phyloP scores from a whole-genome alignment of 1,284 basidiomycete species.

The Dichomitus squalens region DNA sequence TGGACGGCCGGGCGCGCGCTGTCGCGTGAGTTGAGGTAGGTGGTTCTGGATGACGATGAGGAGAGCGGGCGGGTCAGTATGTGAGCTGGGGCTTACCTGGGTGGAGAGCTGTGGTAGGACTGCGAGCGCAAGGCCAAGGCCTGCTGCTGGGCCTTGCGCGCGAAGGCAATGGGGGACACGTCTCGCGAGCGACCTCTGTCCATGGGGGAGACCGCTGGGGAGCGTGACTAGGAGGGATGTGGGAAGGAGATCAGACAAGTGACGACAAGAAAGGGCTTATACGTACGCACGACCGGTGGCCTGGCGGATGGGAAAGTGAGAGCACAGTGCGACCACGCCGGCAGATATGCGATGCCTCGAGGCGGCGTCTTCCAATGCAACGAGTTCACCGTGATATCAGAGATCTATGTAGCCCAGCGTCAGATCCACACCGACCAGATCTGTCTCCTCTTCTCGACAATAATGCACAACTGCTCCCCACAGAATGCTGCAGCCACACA shows the following conservation, averaged over 20 bases:
- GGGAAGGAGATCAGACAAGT: conserved; percentile 21
- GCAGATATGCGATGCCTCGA: conserved; percentile 27
- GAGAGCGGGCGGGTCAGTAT: conserved; percentile 7
- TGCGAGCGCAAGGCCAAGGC: not conserved
- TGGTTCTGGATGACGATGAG: conserved; percentile 15
- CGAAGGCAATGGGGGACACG: conserved; percentile 30
- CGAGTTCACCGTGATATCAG: not conserved
- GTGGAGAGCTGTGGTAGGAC: conserved; percentile 10
- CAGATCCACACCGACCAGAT: not conserved
- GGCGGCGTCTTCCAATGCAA: conserved; percentile 18
- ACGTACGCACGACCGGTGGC: conserved; percentile 19
- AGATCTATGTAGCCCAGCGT: not conserved
- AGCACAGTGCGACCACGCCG: conserved; percentile 5
- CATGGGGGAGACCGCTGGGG: conserved; percentile 25
- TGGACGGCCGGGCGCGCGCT: conserved; percentile 2
- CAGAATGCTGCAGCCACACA: not conserved
- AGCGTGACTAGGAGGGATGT: conserved; percentile 14
- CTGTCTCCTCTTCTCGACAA: not conserved
- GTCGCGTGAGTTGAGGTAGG: conserved; percentile 13
- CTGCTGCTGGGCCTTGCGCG: conserved; percentile 18
- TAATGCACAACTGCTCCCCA: not conserved
- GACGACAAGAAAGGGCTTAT: conserved; percentile 27
- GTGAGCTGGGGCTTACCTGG: conserved; percentile 15
- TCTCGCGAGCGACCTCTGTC: conserved; percentile 33
- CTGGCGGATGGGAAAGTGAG: conserved; percentile 12